phyloP scores from a whole-genome alignment of 352 stramenopile species.

The Globisporangium radiosum region DNA sequence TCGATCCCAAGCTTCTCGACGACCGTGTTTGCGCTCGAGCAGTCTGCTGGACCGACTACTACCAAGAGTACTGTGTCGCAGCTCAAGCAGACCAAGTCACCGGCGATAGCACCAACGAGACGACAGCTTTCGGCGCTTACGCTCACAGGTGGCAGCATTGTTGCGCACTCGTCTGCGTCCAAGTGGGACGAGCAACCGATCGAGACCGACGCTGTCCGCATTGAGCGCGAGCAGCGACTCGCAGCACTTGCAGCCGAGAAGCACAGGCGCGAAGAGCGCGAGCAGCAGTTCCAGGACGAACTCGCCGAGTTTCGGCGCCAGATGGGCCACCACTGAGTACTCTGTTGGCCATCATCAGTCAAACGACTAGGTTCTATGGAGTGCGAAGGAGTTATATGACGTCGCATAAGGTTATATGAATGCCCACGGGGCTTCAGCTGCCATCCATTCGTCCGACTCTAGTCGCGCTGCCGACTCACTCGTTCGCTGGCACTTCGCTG shows the following conservation, averaged over 20 bases:
- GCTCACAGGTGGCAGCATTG: neutral
- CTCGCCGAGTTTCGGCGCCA: conserved; percentile 32
- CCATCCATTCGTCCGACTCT: no score
- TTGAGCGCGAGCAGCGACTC: conserved; percentile 23
- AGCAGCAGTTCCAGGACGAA: conserved; percentile 50
- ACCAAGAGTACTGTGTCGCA: neutral
- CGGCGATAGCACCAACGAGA: neutral
- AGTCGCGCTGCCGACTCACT: neutral
- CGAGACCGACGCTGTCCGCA: conserved; percentile 25
- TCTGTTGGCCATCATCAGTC: neutral
- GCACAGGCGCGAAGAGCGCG: conserved; percentile 32
- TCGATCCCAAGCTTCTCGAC: conserved; percentile 12
- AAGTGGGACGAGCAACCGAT: conserved; percentile 54
- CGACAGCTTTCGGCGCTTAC: neutral
- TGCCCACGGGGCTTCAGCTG: no score
- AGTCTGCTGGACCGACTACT: neutral
- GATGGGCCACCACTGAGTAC: conserved; percentile 8
- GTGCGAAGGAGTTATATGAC: neutral
- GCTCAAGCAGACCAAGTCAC: neutral
- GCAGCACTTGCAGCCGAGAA: conserved; percentile 14
- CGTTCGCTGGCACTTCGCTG: neutral
- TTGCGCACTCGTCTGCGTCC: neutral
- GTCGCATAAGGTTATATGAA: neutral
- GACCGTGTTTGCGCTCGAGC: conserved; percentile 1
- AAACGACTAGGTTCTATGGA: neutral